Percentiles rank a stretch among this genome's conserved stretches.
These are phyloP conservation scores for Nannochloropsis salina DNA, from an alignment of 108 stramenopile species.

Conservation along the genomic window DNA sequence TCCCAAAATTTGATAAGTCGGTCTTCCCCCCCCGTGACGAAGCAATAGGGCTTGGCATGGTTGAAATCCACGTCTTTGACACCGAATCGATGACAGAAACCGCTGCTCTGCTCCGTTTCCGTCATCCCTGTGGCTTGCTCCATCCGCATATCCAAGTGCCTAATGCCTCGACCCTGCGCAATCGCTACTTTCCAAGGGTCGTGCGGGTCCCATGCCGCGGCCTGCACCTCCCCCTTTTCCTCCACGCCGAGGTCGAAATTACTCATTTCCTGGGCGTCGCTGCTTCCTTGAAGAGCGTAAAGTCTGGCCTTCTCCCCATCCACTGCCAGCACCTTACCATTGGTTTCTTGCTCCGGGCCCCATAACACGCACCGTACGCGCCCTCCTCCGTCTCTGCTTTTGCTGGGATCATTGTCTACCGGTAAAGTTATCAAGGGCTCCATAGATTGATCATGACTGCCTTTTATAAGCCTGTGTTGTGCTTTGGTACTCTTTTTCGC, in stretches of 20 bases:
- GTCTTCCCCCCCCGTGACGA: slow-evolving; percentile 82
- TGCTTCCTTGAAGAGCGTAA: slow-evolving; percentile 22
- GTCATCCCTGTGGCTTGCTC: slow-evolving; percentile 41
- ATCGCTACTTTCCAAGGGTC: slow-evolving; percentile 41
- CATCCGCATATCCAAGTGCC: slow-evolving; percentile 43
- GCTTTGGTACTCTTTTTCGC: neutral
- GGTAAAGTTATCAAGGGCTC: neutral
- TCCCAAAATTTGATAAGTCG: slow-evolving; percentile 94
- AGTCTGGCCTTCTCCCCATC: neutral
- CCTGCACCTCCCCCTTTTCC: slow-evolving; percentile 17
- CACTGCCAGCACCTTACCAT: neutral
- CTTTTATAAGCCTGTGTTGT: no score
- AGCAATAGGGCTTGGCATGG: slow-evolving; percentile 78
- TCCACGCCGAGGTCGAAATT: slow-evolving; percentile 21
- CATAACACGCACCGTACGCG: neutral
- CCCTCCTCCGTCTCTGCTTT: neutral
- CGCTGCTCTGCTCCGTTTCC: neutral
- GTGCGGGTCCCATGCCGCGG: slow-evolving; percentile 52
- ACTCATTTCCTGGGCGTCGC: slow-evolving; percentile 22
- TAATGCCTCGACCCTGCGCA: slow-evolving; percentile 32
- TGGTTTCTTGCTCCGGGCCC: neutral
- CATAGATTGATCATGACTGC: neutral
- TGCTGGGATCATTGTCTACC: neutral
- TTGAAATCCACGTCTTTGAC: slow-evolving; percentile 73
- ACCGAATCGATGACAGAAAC: slow-evolving; percentile 33